These are phyloP conservation scores for Kalaharituber pfeilii DNA, from an alignment of 2,329 filamentous ascomycete genomes.

Conservation along the genomic window DNA sequence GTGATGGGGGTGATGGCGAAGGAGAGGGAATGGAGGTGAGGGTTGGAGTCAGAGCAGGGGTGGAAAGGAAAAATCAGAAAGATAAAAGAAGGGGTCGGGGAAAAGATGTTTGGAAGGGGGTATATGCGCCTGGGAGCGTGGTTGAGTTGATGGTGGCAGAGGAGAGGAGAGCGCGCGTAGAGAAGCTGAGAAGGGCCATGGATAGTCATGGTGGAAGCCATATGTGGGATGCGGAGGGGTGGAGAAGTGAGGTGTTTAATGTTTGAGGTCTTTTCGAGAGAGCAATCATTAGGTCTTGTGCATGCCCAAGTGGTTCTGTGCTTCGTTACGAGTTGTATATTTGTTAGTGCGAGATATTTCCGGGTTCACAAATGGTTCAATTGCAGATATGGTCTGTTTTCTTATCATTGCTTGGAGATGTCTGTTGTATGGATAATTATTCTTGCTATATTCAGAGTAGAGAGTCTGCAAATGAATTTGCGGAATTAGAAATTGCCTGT, in stretches of 20 bases:
- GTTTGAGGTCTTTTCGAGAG: background rate
- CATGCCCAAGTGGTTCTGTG: background rate
- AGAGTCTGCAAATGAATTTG: too few species aligned
- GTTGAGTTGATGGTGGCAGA: background rate
- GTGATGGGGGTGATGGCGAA: background rate
- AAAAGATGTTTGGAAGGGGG: background rate
- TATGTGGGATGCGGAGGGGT: background rate
- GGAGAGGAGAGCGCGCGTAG: background rate
- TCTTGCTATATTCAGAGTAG: background rate
- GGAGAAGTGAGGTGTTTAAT: background rate
- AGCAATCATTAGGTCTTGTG: background rate
- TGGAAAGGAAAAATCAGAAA: background rate
- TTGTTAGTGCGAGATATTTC: too few species aligned
- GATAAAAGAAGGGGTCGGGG: background rate
- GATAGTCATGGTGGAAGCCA: too few species aligned
- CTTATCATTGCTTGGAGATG: too few species aligned
- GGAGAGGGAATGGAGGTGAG: background rate
- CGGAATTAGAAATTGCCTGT: too few species aligned
- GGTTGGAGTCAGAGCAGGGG: background rate
- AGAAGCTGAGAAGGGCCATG: background rate
- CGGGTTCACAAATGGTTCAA: too few species aligned
- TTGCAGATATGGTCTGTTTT: too few species aligned
- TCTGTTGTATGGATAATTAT: background rate
- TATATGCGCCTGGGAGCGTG: background rate
- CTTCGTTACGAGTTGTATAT: too few species aligned